These are phyloP conservation scores for Toxoplasma gondii DNA, from an alignment of 169 alveolate species.

Conservation along the genomic window DNA sequence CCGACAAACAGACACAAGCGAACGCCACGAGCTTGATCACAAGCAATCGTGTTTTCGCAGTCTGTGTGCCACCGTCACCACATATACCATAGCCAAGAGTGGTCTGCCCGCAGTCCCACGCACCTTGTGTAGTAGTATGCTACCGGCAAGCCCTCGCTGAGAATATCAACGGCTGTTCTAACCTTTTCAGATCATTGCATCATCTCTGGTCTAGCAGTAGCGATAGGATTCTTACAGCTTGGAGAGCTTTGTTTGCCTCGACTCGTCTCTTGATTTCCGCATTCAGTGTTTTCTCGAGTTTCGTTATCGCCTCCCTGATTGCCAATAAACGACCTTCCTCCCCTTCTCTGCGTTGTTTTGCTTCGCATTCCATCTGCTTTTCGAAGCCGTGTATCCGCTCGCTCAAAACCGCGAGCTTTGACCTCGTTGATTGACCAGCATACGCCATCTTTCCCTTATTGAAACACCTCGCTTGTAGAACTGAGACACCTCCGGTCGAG, in stretches of 20 bases:
- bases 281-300: conserved; percentile 66
- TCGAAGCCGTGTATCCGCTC: conserved; percentile 67
- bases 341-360: conserved; percentile 66
- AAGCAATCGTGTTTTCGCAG: no score
- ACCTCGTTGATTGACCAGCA: conserved; percentile 32
- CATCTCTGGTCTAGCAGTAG: no score
- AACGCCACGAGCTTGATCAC: no score
- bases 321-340: conserved; percentile 56
- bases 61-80: no score
- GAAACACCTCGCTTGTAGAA: background rate
- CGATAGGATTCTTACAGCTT: conserved; percentile 41
- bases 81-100: no score
- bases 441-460: background rate
- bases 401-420: conserved; percentile 51
- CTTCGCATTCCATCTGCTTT: conserved; percentile 60
- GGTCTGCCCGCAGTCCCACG: no score
- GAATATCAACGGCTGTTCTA: no score
- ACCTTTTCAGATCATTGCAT: no score
- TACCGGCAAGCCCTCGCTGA: no score
- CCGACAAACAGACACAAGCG: no score
- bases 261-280: conserved; percentile 70
- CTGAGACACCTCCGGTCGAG: no score
- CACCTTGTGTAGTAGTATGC: no score
- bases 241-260: conserved; percentile 68
- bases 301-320: conserved; percentile 55